Conservation (phyloP, 768 basidiomycete species). For the Xerocomellus amylosporus region DNA sequence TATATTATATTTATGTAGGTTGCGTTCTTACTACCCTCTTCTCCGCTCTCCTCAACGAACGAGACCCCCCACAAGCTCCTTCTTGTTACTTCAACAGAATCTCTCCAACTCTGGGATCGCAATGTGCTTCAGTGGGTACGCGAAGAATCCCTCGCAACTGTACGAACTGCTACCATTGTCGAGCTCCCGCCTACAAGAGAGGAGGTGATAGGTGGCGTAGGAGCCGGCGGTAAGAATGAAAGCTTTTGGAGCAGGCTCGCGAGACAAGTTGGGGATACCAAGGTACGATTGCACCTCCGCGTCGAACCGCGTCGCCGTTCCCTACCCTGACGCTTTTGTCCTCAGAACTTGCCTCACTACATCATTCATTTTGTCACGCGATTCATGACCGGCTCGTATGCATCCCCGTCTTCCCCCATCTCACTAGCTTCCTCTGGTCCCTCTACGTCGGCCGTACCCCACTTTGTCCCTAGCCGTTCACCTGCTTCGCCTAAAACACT, state of each 20-base stretch:
- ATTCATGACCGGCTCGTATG: constrained; percentile 68
- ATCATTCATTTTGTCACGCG: constrained; percentile 62
- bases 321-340: not conserved
- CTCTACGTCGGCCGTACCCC: constrained; percentile 17
- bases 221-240: constrained; percentile 32
- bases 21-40: constrained; percentile 44
- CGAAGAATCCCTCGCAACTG: constrained; percentile 73
- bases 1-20: constrained; percentile 34
- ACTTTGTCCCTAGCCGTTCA: constrained; percentile 17
- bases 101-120: constrained; percentile 71
- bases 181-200: constrained; percentile 65
- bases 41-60: constrained; percentile 34
- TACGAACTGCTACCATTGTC: constrained; percentile 65
- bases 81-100: constrained; percentile 71
- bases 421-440: constrained; percentile 6
- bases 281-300: constrained; percentile 37
- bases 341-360: constrained; percentile 69
- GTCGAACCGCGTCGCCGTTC: not conserved
- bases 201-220: constrained; percentile 15
- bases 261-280: constrained; percentile 58
- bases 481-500: constrained; percentile 39
- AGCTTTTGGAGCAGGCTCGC: constrained; percentile 47
- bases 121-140: constrained; percentile 66
- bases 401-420: constrained; percentile 42
- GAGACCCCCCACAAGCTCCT: constrained; percentile 42